Percentiles rank a stretch among this genome's conserved stretches.
Conservation (phyloP, 306 rosid genomes). For the Sechiopsis laciniata region DNA sequence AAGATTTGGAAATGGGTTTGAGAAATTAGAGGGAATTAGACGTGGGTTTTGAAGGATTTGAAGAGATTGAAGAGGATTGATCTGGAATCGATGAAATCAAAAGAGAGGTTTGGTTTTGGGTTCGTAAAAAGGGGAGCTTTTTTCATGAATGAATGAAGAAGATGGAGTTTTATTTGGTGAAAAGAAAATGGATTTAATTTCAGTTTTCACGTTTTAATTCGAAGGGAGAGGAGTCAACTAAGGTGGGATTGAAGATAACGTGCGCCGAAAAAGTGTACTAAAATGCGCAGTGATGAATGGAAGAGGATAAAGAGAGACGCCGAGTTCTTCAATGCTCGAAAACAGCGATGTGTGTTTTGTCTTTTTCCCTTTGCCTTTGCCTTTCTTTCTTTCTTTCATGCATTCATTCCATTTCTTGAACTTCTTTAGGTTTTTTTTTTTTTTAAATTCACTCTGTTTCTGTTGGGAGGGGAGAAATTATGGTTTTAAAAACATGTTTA, state of each 20-base stretch:
- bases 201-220: conserved; percentile 19
- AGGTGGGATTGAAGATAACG: too few relatives aligned
- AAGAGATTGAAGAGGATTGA: conserved; percentile 29
- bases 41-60: conserved; percentile 62
- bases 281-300: too few relatives aligned
- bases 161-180: neutral
- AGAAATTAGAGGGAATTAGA: conserved; percentile 44
- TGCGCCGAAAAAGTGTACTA: too few relatives aligned
- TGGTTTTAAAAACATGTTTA: too few relatives aligned
- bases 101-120: conserved; percentile 35
- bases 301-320: neutral
- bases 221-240: too few relatives aligned
- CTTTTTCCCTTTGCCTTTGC: neutral
- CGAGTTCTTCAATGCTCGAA: neutral
- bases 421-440: neutral
- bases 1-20: conserved; percentile 43
- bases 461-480: too few relatives aligned
- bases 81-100: conserved; percentile 54
- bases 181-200: conserved; percentile 12
- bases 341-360: neutral
- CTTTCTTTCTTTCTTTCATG: neutral
- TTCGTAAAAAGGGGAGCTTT: conserved; percentile 28
- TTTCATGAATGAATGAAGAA: conserved; percentile 40
- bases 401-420: neutral
- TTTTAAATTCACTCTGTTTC: too few relatives aligned